Evolutionary conservation across 2,329 filamentous ascomycete species (phyloP).

Genomic region (Dryadomyces sulphureus): DNA sequence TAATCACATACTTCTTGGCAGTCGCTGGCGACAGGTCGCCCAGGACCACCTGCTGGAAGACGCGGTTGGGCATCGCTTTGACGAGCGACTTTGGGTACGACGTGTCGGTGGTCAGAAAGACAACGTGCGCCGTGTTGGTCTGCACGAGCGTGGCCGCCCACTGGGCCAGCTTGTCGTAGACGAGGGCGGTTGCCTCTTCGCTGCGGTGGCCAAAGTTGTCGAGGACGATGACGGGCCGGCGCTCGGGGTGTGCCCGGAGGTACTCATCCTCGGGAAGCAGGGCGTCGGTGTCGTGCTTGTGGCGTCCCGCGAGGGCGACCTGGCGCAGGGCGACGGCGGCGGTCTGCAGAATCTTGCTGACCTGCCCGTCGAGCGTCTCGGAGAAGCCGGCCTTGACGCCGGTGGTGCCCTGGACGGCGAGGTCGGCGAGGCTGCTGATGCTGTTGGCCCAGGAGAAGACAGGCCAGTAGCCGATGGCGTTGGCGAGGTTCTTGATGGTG

Average conservation of each 20-base stretch:
- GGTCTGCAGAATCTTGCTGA: conserved; percentile 80
- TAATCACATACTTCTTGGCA: conserved; percentile 80
- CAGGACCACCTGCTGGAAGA: conserved; percentile 74
- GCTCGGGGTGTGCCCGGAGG: conserved; percentile 77
- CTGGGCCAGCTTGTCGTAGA: conserved; percentile 70
- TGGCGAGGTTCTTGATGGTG: conserved; percentile 69
- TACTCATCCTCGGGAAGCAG: conserved; percentile 70
- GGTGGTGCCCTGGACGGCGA: conserved; percentile 85
- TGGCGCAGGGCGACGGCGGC: conserved; percentile 65
- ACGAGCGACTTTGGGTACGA: conserved; percentile 78
- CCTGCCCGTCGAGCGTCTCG: conserved; percentile 77
- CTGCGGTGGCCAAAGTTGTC: conserved; percentile 83
- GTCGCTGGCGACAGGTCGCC: conserved; percentile 77
- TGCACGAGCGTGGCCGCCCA: conserved; percentile 81
- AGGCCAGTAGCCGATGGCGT: conserved; percentile 76
- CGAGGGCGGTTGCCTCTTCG: conserved; percentile 41
- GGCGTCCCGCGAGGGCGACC: conserved; percentile 55
- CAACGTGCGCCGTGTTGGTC: conserved; percentile 80
- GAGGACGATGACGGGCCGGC: conserved; percentile 68
- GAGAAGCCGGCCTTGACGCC: conserved; percentile 91
- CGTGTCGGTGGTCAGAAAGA: conserved; percentile 83
- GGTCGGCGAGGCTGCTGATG: conserved; percentile 79
- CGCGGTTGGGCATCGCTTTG: conserved; percentile 76
- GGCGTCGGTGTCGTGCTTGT: conserved; percentile 40
- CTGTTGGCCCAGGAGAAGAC: conserved; percentile 96